phyloP scores from a whole-genome alignment of 140 eudicot genomes.

The Cichorium intybus region DNA sequence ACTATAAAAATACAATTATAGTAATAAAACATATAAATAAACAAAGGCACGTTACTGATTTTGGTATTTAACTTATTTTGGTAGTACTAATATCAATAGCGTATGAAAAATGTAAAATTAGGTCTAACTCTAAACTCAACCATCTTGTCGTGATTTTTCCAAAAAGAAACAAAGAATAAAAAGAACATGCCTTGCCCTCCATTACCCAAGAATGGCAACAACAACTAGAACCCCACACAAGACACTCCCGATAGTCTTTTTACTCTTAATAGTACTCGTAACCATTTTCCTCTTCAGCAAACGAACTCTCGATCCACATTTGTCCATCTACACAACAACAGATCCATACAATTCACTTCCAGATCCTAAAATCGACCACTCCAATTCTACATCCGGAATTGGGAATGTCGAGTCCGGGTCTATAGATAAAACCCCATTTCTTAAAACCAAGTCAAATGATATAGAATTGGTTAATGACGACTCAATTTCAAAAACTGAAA shows the following conservation, averaged over 20 bases:
- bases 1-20: not conserved
- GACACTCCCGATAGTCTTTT: slow-evolving; percentile 26
- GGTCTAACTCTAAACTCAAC: not conserved
- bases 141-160: not conserved
- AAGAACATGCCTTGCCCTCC: slow-evolving; percentile 7
- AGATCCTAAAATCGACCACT: slow-evolving; percentile 12
- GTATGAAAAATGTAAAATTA: not conserved
- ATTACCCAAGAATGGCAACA: slow-evolving; percentile 20
- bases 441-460: slow-evolving; percentile 21
- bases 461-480: slow-evolving; percentile 4
- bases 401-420: not conserved
- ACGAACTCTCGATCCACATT: slow-evolving; percentile 28
- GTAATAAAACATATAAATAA: not conserved
- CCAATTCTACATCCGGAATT: slow-evolving; percentile 2
- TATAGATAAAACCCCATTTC: slow-evolving; percentile 20
- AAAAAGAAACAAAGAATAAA: slow-evolving; percentile 5
- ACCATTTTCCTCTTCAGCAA: slow-evolving; percentile 27
- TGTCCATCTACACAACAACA: slow-evolving; percentile 18
- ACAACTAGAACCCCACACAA: slow-evolving; percentile 25
- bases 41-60: not conserved
- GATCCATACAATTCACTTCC: slow-evolving; percentile 25
- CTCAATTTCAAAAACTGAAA: slow-evolving; percentile 13
- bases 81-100: not conserved
- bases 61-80: not conserved
- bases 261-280: slow-evolving; percentile 18